A percentile compares a stretch with the other conserved stretches of the same genome.
Evolutionary conservation across 1,284 basidiomycete genomes (phyloP).

Genomic region (Ganoderma meredithae): DNA sequence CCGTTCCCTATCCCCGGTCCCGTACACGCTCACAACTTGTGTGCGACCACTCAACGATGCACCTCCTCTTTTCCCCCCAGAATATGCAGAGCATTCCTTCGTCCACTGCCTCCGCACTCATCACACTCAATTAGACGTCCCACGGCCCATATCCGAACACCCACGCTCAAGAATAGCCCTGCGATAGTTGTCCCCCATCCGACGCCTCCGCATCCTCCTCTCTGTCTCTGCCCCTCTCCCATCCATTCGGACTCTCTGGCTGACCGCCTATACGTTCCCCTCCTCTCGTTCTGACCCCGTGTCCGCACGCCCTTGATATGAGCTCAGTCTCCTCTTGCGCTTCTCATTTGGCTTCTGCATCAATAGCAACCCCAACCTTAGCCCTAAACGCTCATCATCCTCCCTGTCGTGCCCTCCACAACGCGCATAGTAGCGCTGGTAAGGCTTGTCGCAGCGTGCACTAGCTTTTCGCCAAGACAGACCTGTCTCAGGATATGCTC

Average conservation of each 20-base stretch:
- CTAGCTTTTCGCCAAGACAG: not conserved
- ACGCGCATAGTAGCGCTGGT: not conserved
- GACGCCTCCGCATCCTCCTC: not conserved
- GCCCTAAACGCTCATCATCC: not conserved
- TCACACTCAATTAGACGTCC: not conserved
- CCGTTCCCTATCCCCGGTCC: not conserved
- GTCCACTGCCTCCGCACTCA: not conserved
- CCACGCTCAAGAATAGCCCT: constrained; percentile 8
- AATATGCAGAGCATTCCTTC: not conserved
- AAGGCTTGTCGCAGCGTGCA: not conserved
- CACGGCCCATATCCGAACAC: constrained; percentile 1
- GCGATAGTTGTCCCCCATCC: not conserved
- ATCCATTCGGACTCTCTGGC: not conserved
- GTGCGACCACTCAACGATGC: not conserved
- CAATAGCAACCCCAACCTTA: not conserved
- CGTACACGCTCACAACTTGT: not conserved
- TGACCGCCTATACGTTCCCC: not conserved
- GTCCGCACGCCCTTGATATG: not conserved
- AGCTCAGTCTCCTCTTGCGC: not conserved
- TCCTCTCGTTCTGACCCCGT: constrained; percentile 1
- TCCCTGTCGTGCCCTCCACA: not conserved
- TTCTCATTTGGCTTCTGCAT: not conserved
- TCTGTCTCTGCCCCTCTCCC: not conserved
- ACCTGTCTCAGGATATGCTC: not conserved
- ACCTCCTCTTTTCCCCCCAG: not conserved